Conservation (phyloP, 225 moss, liverwort and hornwort species). For the Lunularia cruciata region DNA sequence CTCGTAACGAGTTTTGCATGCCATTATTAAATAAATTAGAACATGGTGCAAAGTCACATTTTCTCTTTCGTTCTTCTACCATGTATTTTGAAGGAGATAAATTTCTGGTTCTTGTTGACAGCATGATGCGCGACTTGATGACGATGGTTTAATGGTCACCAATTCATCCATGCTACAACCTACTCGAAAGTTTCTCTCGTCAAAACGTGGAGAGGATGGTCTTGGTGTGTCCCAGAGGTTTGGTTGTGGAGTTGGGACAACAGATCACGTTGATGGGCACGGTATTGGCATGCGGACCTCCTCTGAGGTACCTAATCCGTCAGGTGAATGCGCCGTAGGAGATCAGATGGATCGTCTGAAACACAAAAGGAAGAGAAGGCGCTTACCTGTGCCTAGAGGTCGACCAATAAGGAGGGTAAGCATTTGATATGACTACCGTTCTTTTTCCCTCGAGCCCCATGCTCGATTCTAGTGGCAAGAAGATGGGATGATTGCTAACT, state of each 20-base stretch:
- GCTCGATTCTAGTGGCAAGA: too few relatives aligned
- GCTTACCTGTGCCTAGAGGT: conserved; percentile 67
- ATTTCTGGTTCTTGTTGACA: conserved; percentile 30
- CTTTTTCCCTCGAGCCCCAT: neutral
- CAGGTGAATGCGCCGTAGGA: conserved; percentile 51
- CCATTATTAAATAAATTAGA: too few relatives aligned
- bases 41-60: neutral
- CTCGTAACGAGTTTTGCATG: too few relatives aligned
- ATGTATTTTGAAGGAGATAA: neutral
- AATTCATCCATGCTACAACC: conserved; percentile 34
- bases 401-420: conserved; percentile 75
- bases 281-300: conserved; percentile 45
- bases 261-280: conserved; percentile 66
- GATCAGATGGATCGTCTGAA: conserved; percentile 72
- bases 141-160: conserved; percentile 51
- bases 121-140: conserved; percentile 73
- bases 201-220: conserved; percentile 54
- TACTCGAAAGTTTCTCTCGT: conserved; percentile 54
- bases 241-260: conserved; percentile 38
- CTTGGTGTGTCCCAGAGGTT: conserved; percentile 43
- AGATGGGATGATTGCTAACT: conserved; percentile 7
- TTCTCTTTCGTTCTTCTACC: too few relatives aligned
- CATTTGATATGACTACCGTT: too few relatives aligned
- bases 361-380: conserved; percentile 75
- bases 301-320: conserved; percentile 60